phyloP scores from a whole-genome alignment of 768 basidiomycete species.

The Trametopsis cervina region DNA sequence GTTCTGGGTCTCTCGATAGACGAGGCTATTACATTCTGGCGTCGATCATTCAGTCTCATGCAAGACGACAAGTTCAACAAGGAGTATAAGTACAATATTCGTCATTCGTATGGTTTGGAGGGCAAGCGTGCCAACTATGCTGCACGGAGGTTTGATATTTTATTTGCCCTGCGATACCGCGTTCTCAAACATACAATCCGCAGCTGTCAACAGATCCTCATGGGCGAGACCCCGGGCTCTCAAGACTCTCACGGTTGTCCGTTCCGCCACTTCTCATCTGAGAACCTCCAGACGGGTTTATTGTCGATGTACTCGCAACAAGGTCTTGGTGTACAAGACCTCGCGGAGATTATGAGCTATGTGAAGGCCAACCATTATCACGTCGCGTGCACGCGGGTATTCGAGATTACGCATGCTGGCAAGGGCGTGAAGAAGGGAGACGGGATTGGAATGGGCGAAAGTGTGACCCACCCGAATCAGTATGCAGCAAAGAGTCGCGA shows the following conservation, averaged over 20 bases:
- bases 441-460: constrained; percentile 79
- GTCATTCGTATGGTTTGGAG: constrained; percentile 91
- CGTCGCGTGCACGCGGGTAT: constrained; percentile 94
- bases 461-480: constrained; percentile 91
- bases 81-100: constrained; percentile 94
- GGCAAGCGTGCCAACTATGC: constrained; percentile 93
- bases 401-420: constrained; percentile 81
- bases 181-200: neutral
- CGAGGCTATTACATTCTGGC: constrained; percentile 91
- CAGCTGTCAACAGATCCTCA: constrained; percentile 89
- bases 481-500: constrained; percentile 73
- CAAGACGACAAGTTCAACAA: constrained; percentile 97
- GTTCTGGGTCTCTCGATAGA: constrained; percentile 90
- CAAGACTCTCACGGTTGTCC: constrained; percentile 84
- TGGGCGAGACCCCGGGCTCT: constrained; percentile 55
- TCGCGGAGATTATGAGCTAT: constrained; percentile 74
- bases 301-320: constrained; percentile 57
- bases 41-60: constrained; percentile 72
- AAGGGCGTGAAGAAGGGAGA: constrained; percentile 81
- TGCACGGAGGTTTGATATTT: constrained; percentile 65
- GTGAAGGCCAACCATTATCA: constrained; percentile 84
- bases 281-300: constrained; percentile 76
- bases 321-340: constrained; percentile 59
- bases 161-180: neutral
- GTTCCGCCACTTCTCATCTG: constrained; percentile 80